Evolutionary conservation across 371 early-diverging fungal genomes (phyloP), one percentile per base, ranked within the genome.

Genomic region (Saksenaea vasiformis): DNA sequence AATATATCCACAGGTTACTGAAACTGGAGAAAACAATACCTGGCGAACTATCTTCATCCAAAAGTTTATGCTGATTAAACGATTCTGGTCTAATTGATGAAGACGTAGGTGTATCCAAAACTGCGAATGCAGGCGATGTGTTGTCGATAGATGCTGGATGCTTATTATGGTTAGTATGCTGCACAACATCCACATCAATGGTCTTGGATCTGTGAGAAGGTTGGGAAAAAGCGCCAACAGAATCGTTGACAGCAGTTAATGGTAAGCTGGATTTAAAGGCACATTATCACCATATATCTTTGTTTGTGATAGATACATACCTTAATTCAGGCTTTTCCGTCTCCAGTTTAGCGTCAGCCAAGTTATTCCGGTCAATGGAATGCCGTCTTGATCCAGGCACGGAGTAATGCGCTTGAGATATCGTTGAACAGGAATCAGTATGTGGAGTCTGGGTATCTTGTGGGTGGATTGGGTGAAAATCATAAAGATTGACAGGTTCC

Each of bases 331-430:
- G 8, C 38, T 28, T 26, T 5, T 61, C 55, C 27, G 31, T 59
- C 26, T 73, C 62, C 27, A 69, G 38, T 38, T 64, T 60, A 27
- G 59, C 44, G 61, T 61, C 61, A 22, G 69, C 37, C 17, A 54
- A 55, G 54, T 58, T 58, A 15, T 62, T 58, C 17, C 62, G 62
- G 36, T 73, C 76, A 39, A 61, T 71, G 10, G 80, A 80, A 61
- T 76, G 78, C 15, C 73, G 70, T 19, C 74, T 61, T 31, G 79
- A 77, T 39, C 62, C 74, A 56, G 79, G 77, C 8, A 76, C 65
- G 27, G 79, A 76, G 22, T 70, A 61, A 28, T 76, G 70, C 13
- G 66, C 54, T 58, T 63, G 64, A 27, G 61, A 58, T 28, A 38
- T 51, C 1, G 61, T 60, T 47, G 22, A 47, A 47, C 35, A 60